Base-by-base conservation (phyloP, 2,329 filamentous ascomycete genomes). In the Fusarium tanahbumbuense region DNA sequence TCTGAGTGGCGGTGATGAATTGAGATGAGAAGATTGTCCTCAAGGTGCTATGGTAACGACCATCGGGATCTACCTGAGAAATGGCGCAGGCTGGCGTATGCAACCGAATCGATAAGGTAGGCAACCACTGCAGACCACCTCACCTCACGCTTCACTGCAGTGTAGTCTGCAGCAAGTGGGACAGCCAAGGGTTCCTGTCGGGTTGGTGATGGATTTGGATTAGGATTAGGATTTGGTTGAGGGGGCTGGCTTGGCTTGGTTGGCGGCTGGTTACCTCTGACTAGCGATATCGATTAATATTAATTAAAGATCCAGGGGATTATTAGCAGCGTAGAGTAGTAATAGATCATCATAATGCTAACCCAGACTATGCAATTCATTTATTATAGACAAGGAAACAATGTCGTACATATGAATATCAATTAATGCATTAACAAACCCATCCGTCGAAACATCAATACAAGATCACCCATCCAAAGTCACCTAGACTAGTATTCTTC, bases 51-150 rank as follows among this genome's bases (percentile, higher is more conserved):
- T 48, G 44, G 57, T 62, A 55, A 65, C 45, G n/a, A 25, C 40
- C 30, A 28, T 40, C 47, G 49, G 50, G 37, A 52, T 56, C 55
- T 54, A 37, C 34, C 34, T 37, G 34, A 28, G 34, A 54, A 66
- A 66, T 66, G 63, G 55, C 63, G 63, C 63, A 66, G 61, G 55
- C 45, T 48, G 61, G 56, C 28, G 53, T 45, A 50, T 50, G 45
- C 52, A 50, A 40, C 45, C 40, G 47, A 53, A 54, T 60, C 30
- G 53, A 59, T 58, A 45, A 64, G 60, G 62, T 40, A 59, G 60
- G 60, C 40, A 40, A 34, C 32, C 37, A 52, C 52, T 64, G 60
- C 56, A 60, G 61, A 57, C 22, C 25, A 18, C 25, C 34, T 37
- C 34, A 37, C 34, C 34, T 37, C 34, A 47, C 22, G 32, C 55